phyloP scores from a whole-genome alignment of 148 eudicot genomes.

The Rhododendron vialii region DNA sequence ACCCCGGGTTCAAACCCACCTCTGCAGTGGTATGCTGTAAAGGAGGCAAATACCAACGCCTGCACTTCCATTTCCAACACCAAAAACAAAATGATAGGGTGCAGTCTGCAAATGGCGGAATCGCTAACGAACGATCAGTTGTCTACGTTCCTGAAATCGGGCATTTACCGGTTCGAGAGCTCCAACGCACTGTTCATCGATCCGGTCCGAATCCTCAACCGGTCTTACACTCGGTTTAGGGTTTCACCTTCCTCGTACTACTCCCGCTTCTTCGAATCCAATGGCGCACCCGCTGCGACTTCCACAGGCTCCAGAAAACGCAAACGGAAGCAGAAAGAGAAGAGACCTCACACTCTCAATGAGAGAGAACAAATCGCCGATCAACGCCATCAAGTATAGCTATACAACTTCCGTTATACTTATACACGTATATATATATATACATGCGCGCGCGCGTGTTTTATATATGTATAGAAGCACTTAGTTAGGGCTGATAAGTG shows the following conservation, averaged over 20 bases:
- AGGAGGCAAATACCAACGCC: too few species aligned
- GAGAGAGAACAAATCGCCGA: constrained; percentile 66
- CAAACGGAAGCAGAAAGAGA: constrained; percentile 42
- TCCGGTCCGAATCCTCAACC: constrained; percentile 73
- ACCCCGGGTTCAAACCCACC: too few species aligned
- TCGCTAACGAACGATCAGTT: constrained; percentile 21
- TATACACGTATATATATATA: not conserved
- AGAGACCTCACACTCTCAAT: constrained; percentile 37
- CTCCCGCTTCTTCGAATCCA: constrained; percentile 64
- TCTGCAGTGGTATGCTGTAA: too few species aligned
- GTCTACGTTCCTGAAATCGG: constrained; percentile 36
- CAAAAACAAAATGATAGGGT: not conserved
- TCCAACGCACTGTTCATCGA: constrained; percentile 59
- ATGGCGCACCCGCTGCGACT: constrained; percentile 8
- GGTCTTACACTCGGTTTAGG: constrained; percentile 55
- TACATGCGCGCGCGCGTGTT: too few species aligned
- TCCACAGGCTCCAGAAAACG: constrained; percentile 31
- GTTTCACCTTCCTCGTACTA: constrained; percentile 67
- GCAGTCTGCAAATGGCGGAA: constrained; percentile 41
- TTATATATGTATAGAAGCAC: not conserved
- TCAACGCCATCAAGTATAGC: constrained; percentile 64
- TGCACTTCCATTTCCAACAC: too few species aligned
- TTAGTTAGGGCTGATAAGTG: not conserved
- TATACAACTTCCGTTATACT: not conserved
- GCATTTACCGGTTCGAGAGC: constrained; percentile 48